These are phyloP conservation scores for Suhomyces emberorum DNA, from an alignment of 805 yeast species.

Conservation along the genomic window DNA sequence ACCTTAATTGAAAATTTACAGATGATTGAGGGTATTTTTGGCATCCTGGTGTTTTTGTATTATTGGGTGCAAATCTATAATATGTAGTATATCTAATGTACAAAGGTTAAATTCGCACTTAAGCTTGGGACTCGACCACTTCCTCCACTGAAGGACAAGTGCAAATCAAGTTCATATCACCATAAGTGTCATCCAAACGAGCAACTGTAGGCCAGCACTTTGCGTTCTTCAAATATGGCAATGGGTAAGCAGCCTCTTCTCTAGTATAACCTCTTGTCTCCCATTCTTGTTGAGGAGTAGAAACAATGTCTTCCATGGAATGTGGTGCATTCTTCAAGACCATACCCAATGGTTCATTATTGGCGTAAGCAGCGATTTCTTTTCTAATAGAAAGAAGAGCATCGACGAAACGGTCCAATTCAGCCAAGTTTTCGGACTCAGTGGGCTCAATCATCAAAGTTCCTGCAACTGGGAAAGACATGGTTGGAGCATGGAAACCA, in stretches of 20 bases:
- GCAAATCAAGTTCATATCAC: conserved; percentile 89
- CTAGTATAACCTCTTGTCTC: conserved; percentile 81
- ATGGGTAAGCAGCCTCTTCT: conserved; percentile 91
- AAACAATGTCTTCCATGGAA: conserved; percentile 71
- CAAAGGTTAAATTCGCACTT: background rate
- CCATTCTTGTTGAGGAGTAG: conserved; percentile 67
- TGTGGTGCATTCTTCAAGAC: conserved; percentile 92
- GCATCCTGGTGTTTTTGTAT: too few relatives aligned
- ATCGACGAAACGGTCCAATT: conserved; percentile 86
- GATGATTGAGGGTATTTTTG: too few relatives aligned
- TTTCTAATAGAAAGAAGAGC: conserved; percentile 77
- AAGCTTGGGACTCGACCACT: conserved; percentile 40
- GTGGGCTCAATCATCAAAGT: conserved; percentile 98
- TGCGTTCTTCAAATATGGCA: conserved; percentile 63
- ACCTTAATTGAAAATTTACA: too few relatives aligned
- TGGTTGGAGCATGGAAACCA: conserved; percentile 98
- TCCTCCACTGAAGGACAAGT: conserved; percentile 89
- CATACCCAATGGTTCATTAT: conserved; percentile 61
- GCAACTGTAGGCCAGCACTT: conserved; percentile 97
- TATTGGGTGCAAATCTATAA: background rate
- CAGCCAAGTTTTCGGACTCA: conserved; percentile 85
- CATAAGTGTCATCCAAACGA: conserved; percentile 90
- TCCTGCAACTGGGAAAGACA: conserved; percentile 98
- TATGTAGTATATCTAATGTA: conserved; percentile 3
- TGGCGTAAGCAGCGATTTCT: conserved; percentile 74